Evolutionary conservation across 305 asterid genomes (phyloP), one percentile per base, ranked within the genome.

Genomic region (Fraxinus sp.): DNA sequence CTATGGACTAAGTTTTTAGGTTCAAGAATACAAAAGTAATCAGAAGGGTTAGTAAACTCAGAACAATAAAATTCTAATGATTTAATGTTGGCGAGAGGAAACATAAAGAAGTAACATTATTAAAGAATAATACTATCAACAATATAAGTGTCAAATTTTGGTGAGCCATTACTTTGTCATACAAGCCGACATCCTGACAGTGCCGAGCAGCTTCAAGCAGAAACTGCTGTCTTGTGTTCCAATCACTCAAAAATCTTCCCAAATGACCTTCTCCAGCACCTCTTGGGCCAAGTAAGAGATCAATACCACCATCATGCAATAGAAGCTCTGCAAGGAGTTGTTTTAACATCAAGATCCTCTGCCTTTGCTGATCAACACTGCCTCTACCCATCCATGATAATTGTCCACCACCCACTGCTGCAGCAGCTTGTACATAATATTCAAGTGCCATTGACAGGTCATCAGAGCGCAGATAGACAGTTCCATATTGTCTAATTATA

Each of bases 351-450:
- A 91, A 86, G 77, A 82, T 89, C 89, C 89, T 93, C 90, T 92
- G 98, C 85, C 98, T 91, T 82, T 92, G 97, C 87, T 93, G 98
- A 89, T 94, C 98, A 75, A 85, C 87, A 75, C 86, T 93, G 87
- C 94, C 90, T 89, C 95, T 91, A 70, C 98, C 98, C 79, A 89
- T 89, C 98, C 97, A 94, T 46, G 99, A 96, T 90, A 91, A 83
- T 76, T 90, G 93, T 52, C 99, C 99, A 80, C 98, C 99, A 77
- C 97, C 99, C 80, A 92, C 93, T 57, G 97, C 93, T 64, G 99
- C 98, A 79, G 98, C 97, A 85, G 99, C 98, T 88, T 96, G 97
- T 62, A 87, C 98, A 89, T 92, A 96, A 88, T 96, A 96, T 83
- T 96, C 99, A 79, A 96, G 86, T 36, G 98, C 97, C 95, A 89